A percentile compares a stretch with the other conserved stretches of the same genome.
Conservation (phyloP, 352 stramenopile genomes). For the Chrysophaeum taylorii region DNA sequence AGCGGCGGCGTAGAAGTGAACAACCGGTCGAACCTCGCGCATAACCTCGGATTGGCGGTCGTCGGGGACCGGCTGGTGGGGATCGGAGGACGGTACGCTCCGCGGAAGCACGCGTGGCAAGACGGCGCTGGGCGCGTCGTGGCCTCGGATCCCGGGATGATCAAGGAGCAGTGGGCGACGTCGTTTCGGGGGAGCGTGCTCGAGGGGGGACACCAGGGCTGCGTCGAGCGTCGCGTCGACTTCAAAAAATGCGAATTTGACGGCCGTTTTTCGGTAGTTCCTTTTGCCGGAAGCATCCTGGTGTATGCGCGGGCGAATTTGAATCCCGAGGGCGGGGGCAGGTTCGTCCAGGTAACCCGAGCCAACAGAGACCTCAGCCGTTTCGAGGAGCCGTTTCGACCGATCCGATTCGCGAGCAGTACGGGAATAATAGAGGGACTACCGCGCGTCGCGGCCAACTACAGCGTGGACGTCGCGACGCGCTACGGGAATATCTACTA, state of each 20-base stretch:
- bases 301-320: conserved; percentile 2
- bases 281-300: neutral
- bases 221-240: neutral
- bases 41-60: no score
- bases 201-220: neutral
- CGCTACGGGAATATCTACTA: neutral
- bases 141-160: no score
- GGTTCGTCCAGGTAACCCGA: neutral
- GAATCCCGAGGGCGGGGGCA: neutral
- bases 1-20: no score
- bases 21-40: no score
- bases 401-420: neutral
- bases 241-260: neutral
- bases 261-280: neutral
- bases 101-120: no score
- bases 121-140: no score
- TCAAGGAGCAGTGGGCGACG: no score
- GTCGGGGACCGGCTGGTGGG: no score
- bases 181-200: no score
- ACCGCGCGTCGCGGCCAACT: neutral
- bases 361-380: no score
- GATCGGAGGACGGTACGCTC: no score
- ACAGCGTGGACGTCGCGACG: no score
- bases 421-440: neutral
- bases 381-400: neutral